Conservation (phyloP, 192 early-diverging fungal genomes). For the Funneliformis geosporum region DNA sequence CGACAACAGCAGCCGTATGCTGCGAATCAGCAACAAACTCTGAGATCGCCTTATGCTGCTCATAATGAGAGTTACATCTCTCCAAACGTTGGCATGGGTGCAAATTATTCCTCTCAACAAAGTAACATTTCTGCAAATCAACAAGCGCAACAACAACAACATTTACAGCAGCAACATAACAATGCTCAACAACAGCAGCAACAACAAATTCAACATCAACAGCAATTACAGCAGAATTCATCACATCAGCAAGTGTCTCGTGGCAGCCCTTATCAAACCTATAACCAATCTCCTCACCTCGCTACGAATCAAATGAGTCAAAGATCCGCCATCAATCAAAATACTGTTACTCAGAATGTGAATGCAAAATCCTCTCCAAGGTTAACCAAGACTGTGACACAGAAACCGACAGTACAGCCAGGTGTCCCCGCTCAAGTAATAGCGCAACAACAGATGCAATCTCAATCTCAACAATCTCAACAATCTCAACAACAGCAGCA, state of each 20-base stretch:
- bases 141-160: conserved; percentile 29
- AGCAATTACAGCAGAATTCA: conserved; percentile 14
- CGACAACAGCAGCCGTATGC: conserved; percentile 33
- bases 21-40: background rate
- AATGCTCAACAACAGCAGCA: background rate
- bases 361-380: background rate
- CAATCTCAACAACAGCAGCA: conserved; percentile 5
- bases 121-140: background rate
- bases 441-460: background rate
- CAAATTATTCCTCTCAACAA: conserved; percentile 22
- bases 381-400: background rate
- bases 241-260: background rate
- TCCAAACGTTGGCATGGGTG: background rate
- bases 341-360: background rate
- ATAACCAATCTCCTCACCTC: background rate
- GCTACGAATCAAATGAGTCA: background rate
- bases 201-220: conserved; percentile 25
- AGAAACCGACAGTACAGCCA: background rate
- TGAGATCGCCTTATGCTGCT: background rate
- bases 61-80: conserved; percentile 8
- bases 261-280: background rate
- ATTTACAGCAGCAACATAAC: conserved; percentile 26
- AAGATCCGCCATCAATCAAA: background rate
- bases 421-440: background rate
- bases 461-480: background rate